Evolutionary conservation across 306 rosid species (phyloP), one percentile per base, ranked within the genome.

Genomic region (Senna tora): DNA sequence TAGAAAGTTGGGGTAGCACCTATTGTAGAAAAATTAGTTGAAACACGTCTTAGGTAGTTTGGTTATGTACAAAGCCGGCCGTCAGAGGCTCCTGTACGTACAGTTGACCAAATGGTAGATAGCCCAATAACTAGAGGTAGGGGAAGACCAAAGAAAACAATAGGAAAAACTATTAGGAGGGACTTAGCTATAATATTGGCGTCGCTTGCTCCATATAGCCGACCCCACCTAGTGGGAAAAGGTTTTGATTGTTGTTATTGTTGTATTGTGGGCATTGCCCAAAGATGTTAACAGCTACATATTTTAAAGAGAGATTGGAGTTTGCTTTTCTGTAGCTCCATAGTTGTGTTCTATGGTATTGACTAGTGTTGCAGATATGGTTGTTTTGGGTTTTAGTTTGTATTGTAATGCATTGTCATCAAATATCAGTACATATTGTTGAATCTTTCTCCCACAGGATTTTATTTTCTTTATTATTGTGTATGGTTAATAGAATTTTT

Each of bases 371-470:
- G 59, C 59, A 0, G 32, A 46, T 5, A 20, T 47, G 21, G 17
- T 11, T 67, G 30, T 49, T 49, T 41, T 65, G 45, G 10, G n/a
- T 67, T 45, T 56, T 28, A 33, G 41, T 46, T 71, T 19, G 6
- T 62, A 16, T 71, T 19, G 6, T 62, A 16, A 28, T 14, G 16
- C 45, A 14, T 51, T 13, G 5, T 38, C 25, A 25, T 55, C 12
- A 55, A 65, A 36, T 63, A 43, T 73, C 38, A 52, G 12, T 41
- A 10, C 16, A 41, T 5, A 25, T 5, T 63, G 69, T 45, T 82
- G 55, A 45, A 32, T 59, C 16, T 42, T 2, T 33, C 33, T 58
- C 58, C 15, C 43, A 11, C 15, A 9, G 13, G 41, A 12, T 60
- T 73, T 50, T 63, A 25, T 71, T 46, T 25, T 63, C 10, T 34